Base-by-base conservation (phyloP, 257 asterid species). In the Knoxia roxburghii region DNA sequence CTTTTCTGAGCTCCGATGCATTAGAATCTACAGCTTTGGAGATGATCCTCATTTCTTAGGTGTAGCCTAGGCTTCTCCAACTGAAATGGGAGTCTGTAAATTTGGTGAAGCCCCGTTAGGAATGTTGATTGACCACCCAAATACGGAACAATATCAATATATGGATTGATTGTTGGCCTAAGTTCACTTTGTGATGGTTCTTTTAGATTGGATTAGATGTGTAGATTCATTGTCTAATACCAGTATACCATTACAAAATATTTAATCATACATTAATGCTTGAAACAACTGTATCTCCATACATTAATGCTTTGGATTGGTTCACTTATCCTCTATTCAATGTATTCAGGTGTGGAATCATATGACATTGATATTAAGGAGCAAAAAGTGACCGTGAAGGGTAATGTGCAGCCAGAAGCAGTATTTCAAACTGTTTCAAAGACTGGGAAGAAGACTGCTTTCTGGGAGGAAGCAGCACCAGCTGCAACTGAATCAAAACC, bases 351-450 rank as follows among this genome's bases (percentile, higher is more conserved):
- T 32, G 96, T 92, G 41, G 97, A 89, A 55, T 82, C 95, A 26
- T 92, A 72, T 58, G 95, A 92, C 73, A 83, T 92, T 64, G 82
- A 92, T 81, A 13, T 87, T 20, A 77, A 92, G 76, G 80, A 82
- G 86, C 98, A 92, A 73, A 92, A 89, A 76, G 97, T 92, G 88
- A 89, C 98, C 0, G 95, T 92, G 70, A 87, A 75, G 57, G 93
- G 96, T 71, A 86, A 81, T 60, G 91, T 92, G 62, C 73, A 83
- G 77, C 89, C 96, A 0, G 94, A 92, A 24, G 87, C 88, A 4
- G 96, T 92, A 70, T 74, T 86, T 45, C 87, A 86, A 74, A 87
- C 97, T 23, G 97, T 92, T 77, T 86, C 90, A 8, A 89, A 92
- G 85, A 89, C 98, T 0, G 97, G 98, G 21, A 90, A 93, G 82